Base-by-base conservation (phyloP, 306 rosid genomes). In the Prunus salicina region DNA sequence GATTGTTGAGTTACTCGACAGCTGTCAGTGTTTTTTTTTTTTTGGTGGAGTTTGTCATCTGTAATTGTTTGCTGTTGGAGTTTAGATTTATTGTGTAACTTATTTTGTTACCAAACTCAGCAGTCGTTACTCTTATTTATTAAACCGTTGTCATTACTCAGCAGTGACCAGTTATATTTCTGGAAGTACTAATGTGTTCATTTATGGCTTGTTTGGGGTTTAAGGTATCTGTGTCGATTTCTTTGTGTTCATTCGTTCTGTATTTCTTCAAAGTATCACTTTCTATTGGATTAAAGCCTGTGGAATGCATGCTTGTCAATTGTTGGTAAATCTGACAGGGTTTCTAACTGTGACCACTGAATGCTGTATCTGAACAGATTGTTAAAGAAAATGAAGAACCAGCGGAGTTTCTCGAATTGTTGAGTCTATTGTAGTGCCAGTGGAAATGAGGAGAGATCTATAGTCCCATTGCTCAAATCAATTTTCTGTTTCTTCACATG, bases 351-450 rank as follows among this genome's bases (percentile, higher is more conserved):
- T 76, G 80, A 76, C 67, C 4, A 9, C 15, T 80, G 45, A 25
- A 32, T 86, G 51, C 66, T 67, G 51, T 86, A 19, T 75, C 30
- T 78, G 76, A 80, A 79, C 84, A 93, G 98, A 76, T 87, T 76
- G 88, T 91, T 68, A 88, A 83, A 83, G 93, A 93, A 86, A 88
- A 86, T 64, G 96, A 91, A 88, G 98, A 93, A 76, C 87, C 98
- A 0, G 73, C 16, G n/a, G 97, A 89, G 71, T 87, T 93, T 83
- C 89, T 80, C 27, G 85, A 88, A 65, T 80, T 88, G 64, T 75
- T 93, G 84, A 86, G 82, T 72, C 85, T 70, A 71, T 88, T 91
- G 89, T 82, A 85, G 96, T 61, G 22, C 65, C 46, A 64, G 25
- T 46, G 82, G 73, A 76, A 64, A 67, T 12, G 56, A 28, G 79